These are phyloP conservation scores for Spergularia bocconei DNA, from an alignment of 148 eudicot species.

Conservation along the genomic window DNA sequence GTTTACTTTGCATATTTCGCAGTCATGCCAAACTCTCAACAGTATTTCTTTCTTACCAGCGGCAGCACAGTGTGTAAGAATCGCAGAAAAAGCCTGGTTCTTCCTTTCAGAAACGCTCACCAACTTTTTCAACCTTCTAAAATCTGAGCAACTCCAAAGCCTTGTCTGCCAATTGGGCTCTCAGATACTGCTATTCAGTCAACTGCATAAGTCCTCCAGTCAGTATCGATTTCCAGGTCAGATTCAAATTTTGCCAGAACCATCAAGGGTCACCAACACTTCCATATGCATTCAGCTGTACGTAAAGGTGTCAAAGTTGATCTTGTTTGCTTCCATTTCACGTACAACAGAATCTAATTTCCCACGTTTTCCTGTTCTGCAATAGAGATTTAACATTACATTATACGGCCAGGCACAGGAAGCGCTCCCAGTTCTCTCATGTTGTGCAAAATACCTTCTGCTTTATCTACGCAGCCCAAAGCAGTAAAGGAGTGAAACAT, in stretches of 20 bases:
- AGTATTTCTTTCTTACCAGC: slow-evolving; percentile 43
- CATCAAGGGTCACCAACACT: slow-evolving; percentile 24
- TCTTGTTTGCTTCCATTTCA: slow-evolving; percentile 34
- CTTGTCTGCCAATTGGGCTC: slow-evolving; percentile 31
- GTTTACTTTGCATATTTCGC: slow-evolving; percentile 26
- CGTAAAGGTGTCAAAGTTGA: slow-evolving; percentile 27
- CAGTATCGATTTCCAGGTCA: slow-evolving; percentile 26
- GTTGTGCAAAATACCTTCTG: slow-evolving; percentile 37
- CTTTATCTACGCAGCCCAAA: slow-evolving; percentile 41
- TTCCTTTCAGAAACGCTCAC: slow-evolving; percentile 16
- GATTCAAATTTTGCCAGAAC: slow-evolving; percentile 32
- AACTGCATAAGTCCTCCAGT: slow-evolving; percentile 29
- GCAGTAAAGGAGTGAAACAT: slow-evolving; percentile 39
- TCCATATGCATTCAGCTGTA: slow-evolving; percentile 31
- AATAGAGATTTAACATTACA: slow-evolving; percentile 36
- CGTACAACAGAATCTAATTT: slow-evolving; percentile 25
- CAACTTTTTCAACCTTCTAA: slow-evolving; percentile 31
- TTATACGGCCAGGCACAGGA: slow-evolving; percentile 18
- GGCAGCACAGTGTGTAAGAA: slow-evolving; percentile 36
- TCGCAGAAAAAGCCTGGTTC: slow-evolving; percentile 20
- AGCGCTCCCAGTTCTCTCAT: slow-evolving; percentile 31
- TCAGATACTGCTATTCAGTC: slow-evolving; percentile 36
- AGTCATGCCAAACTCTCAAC: slow-evolving; percentile 40
- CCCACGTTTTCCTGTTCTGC: slow-evolving; percentile 17
- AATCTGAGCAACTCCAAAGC: slow-evolving; percentile 32